Evolutionary conservation across 2,329 filamentous ascomycete species (phyloP), one percentile per base, ranked within the genome.

Genomic region (Blastomyces parvus): DNA sequence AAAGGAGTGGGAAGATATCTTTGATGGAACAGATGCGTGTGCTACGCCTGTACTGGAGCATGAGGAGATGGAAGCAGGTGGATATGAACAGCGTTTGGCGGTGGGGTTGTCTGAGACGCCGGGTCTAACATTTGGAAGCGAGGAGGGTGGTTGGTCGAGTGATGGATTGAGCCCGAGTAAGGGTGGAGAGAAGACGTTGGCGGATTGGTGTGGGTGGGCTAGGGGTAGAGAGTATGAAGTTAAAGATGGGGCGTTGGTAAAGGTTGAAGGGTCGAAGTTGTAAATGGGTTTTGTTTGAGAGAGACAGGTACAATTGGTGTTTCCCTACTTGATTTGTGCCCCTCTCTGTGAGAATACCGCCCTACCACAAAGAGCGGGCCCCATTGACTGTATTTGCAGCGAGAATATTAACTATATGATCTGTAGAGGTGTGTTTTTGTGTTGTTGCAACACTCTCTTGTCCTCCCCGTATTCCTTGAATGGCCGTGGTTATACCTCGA

Each of bases 1-100:
- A 42, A 72, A 76, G 0, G 88, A 96, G 73, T 97, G 93, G 93
- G 93, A 96, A 76, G 73, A 65, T 3, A 79, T 96, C 6, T 97
- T 97, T 73, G 90, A 96, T 73, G 90, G 89, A 13, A 94, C 89
- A 0, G 93, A 97, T 77, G 93, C 93, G 0, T 97, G 93, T 74
- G 91, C 88, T 66, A 91, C 90, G n/a, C 93, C 93, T 0, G 89
- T 97, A 0, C 78, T 96, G 52, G 86, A 86, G 42, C 89, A 91
- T 67, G 71, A 69, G 0, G 91, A 96, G 76, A 79, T 96, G 53
- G 84, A 90, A 70, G 67, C 73, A n/a, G 77, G 73, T 25, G 82
- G 81, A 0, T 86, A 75, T 66, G 77, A 80, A 40, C 79, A 80
- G 63, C 70, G 78, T 22, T 73, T 76, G 6, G 72, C 77, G 9